Evolutionary conservation across 176 grass and related monocot genomes (phyloP).

Genomic region (Rhipidocladum racemiflorum): DNA sequence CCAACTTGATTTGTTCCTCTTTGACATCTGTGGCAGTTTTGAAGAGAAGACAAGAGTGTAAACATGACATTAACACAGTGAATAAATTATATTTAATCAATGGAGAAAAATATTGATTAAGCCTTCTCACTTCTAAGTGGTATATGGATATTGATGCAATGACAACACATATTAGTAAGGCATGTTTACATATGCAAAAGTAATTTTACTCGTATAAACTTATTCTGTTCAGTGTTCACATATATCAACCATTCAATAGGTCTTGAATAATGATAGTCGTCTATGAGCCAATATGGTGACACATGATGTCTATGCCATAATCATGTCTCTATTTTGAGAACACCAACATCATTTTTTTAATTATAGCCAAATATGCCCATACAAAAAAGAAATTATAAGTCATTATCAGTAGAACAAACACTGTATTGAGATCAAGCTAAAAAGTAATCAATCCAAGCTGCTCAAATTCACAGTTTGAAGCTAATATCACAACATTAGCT

Average conservation of each 20-base stretch:
- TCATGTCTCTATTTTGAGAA: neutral
- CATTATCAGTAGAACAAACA: slow-evolving; percentile 13
- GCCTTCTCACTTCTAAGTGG: neutral
- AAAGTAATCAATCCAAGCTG: no score
- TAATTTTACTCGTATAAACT: neutral
- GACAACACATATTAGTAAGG: neutral
- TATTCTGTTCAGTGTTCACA: neutral
- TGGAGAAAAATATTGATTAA: neutral
- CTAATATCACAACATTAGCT: no score
- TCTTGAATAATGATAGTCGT: neutral
- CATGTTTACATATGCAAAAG: neutral
- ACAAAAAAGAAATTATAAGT: neutral
- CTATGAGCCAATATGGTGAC: neutral
- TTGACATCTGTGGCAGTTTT: slow-evolving; percentile 45
- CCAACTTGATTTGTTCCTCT: slow-evolving; percentile 64
- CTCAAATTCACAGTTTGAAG: no score
- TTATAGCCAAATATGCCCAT: neutral
- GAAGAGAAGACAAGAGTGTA: slow-evolving; percentile 14
- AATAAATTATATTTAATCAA: neutral
- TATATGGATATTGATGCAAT: neutral
- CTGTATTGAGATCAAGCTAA: neutral
- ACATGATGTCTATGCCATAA: neutral
- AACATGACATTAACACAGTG: neutral
- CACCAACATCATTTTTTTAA: neutral
- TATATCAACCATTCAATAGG: neutral